These are phyloP conservation scores for Jimgerdemannia flammicorona DNA, from an alignment of 192 early-diverging fungal genomes.

Conservation along the genomic window DNA sequence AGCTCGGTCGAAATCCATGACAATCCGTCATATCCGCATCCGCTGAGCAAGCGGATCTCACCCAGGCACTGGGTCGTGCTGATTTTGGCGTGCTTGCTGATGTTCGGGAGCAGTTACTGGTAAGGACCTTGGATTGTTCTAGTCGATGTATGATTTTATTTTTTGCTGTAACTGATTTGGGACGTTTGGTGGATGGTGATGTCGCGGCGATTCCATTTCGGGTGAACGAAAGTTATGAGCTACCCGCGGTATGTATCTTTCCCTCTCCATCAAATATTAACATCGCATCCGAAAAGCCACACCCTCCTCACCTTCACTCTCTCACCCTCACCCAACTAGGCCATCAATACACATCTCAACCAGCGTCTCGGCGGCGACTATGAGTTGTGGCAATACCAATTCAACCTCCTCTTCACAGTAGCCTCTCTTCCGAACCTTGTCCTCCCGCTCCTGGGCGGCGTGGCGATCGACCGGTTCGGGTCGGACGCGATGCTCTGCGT, in stretches of 20 bases:
- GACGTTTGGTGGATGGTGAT: too few relatives aligned
- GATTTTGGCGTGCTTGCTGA: conserved; percentile 30
- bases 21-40: too few relatives aligned
- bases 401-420: conserved; percentile 41
- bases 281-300: too few relatives aligned
- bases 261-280: too few relatives aligned
- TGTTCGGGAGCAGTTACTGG: conserved; percentile 42
- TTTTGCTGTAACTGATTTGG: too few relatives aligned
- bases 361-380: conserved; percentile 33
- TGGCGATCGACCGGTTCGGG: conserved; percentile 52
- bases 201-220: too few relatives aligned
- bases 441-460: conserved; percentile 36
- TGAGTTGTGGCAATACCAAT: conserved; percentile 32
- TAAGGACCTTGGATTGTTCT: conserved; percentile 8
- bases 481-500: conserved; percentile 43
- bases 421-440: conserved; percentile 36
- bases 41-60: conserved; percentile 3
- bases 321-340: not conserved
- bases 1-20: too few relatives aligned
- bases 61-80: conserved; percentile 32
- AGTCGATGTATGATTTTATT: not conserved
- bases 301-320: too few relatives aligned
- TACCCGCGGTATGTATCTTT: too few relatives aligned
- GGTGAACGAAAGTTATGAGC: too few relatives aligned
- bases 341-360: conserved; percentile 31